A percentile compares a stretch with the other conserved stretches of the same genome.
phyloP scores from a whole-genome alignment of 345 rosid genomes.

The Bruguiera sexangula region DNA sequence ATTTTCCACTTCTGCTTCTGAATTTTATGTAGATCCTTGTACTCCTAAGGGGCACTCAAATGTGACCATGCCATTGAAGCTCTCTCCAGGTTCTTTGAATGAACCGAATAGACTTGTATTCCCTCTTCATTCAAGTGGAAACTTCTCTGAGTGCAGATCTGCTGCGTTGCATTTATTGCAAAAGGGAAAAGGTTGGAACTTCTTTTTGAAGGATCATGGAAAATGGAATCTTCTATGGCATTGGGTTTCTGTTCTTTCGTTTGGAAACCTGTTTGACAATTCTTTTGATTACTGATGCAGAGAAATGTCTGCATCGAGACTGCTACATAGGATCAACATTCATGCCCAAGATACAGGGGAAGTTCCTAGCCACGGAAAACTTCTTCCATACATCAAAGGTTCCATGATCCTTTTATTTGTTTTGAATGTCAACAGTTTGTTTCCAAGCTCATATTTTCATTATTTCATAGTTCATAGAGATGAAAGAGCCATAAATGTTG shows the following conservation, averaged over 20 bases:
- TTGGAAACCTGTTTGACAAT: background rate
- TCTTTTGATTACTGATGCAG: slow-evolving; percentile 39
- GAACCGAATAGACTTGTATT: slow-evolving; percentile 34
- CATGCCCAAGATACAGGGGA: slow-evolving; percentile 76
- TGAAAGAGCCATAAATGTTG: slow-evolving; percentile 1
- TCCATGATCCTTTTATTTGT: background rate
- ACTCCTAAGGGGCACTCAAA: slow-evolving; percentile 66
- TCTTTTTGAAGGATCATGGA: background rate
- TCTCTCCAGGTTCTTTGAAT: slow-evolving; percentile 39
- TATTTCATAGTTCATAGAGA: background rate
- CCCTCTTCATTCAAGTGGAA: slow-evolving; percentile 57
- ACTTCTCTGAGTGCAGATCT: slow-evolving; percentile 88
- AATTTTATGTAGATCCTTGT: slow-evolving; percentile 69
- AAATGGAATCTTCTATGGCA: background rate
- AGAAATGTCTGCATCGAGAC: slow-evolving; percentile 52
- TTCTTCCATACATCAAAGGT: slow-evolving; percentile 91
- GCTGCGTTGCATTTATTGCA: slow-evolving; percentile 59
- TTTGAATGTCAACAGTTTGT: background rate
- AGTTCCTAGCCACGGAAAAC: slow-evolving; percentile 79
- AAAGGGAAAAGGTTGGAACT: slow-evolving; percentile 63
- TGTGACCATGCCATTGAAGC: slow-evolving; percentile 26
- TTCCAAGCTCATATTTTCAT: background rate
- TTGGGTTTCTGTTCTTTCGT: slow-evolving; percentile 10
- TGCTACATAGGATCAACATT: slow-evolving; percentile 78
- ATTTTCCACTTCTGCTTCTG: slow-evolving; percentile 37